Base-by-base conservation (phyloP, 345 rosid species). In the Erucastrum elatum region DNA sequence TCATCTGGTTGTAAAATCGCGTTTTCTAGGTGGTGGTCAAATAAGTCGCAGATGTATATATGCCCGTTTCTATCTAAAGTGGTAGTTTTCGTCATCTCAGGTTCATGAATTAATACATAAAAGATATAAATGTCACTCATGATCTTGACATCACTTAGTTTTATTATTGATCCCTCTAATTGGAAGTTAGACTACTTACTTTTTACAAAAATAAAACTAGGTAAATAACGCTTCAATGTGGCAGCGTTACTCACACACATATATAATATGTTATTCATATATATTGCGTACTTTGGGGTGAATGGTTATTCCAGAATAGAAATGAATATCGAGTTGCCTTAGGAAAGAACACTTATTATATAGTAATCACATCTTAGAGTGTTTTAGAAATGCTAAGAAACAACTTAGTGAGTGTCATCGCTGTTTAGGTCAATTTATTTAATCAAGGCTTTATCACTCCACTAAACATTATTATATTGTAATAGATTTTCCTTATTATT, bases 131-230 rank as follows among this genome's bases (percentile, higher is more conserved):
- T 79, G 46, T 71, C 12, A 60, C 53, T 74, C 75, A 51, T 68
- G 71, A 80, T 80, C 51, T 69, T 68, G 79, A 80, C 82, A 80
- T 63, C 82, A 68, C 75, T 79, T 67, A 10, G 56, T 73, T 6
- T 17, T 74, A 15, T 51, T 21, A 21, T 21, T 21, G 31, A 44
- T 41, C 35, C n/a, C 37, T 62, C n/a, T 1, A 12, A 33, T 55
- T 70, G 61, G 56, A 67, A 33, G 53, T 1, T 67, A 51, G 34
- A 39, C 16, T 30, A 37, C 9, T 56, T 71, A 7, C 17, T 5
- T 35, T 37, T 72, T 2, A 13, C 60, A 8, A 11, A 11, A 10
- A 53, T 51, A 67, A 67, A 26, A 33, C 6, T 34, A 46, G 60
- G 35, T 67, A 51, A 27, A 11, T 66, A 44, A 15, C 49, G 27